Evolutionary conservation across 108 stramenopile species (phyloP), one percentile per base, ranked within the genome.

Genomic region (Fragilariopsis cylindrus): DNA sequence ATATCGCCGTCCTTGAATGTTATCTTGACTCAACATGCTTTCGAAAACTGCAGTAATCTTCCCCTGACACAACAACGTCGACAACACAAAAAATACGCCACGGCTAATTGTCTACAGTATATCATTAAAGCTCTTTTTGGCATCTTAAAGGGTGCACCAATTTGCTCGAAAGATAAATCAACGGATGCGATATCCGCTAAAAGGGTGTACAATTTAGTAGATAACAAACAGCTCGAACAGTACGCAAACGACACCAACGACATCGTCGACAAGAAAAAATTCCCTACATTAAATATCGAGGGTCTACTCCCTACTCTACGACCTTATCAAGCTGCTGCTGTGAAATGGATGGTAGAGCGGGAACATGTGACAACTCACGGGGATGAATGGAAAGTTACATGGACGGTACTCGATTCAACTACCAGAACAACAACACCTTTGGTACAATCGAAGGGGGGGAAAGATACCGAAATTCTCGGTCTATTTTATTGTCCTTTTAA

Each of bases 331-430:
- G 74, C 75, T 48, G 76, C 77, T 13, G 88, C 89, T 48, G 91
- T 92, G 5, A 72, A 83, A 19, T 92, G 91, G 91, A 92, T 92
- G 91, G 54, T 92, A 21, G 43, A 79, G 67, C 76, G 87, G 58
- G 91, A 92, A 71, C 44, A 57, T 2, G 19, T 53, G 39, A 42
- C 43, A 40, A 8, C 72, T 7, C 65, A 52, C 47, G 70, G 54
- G 48, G 48, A 71, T 11, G 85, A 85, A 68, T 91, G 90, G 90
- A 76, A 88, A 71, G 45, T 88, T 48, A 68, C 72, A 9, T 90
- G 90, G 90, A 52, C 76, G 16, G 84, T 82, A 5, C 57, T 86
- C 12, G 43, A 57, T 7, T 7, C 62, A 19, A 44, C 15, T 8
- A 18, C 39, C 7, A 19, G 45, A 41, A 42, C 13, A 42, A 8